phyloP scores from a whole-genome alignment of 108 stramenopile genomes.

The Pelagomonas calceolata region DNA sequence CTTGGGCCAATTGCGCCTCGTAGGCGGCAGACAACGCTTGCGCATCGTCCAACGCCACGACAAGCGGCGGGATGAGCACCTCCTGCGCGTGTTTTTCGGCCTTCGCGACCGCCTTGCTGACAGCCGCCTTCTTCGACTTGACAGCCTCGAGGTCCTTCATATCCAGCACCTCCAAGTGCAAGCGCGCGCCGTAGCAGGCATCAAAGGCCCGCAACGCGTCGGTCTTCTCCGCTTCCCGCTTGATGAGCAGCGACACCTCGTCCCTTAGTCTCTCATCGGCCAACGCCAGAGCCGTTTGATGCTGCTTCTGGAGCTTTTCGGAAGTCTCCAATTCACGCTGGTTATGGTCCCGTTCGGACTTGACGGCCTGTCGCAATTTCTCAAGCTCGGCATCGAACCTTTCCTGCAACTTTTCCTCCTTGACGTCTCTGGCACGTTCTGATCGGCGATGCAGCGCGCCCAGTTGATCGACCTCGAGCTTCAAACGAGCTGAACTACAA shows the following conservation, averaged over 20 bases:
- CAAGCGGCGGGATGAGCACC: too few relatives aligned
- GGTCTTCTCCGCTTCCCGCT: neutral
- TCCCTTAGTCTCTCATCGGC: too few relatives aligned
- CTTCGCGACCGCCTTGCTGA: too few relatives aligned
- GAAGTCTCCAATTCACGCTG: neutral
- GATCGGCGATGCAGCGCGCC: too few relatives aligned
- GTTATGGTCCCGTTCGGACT: slow-evolving; percentile 1
- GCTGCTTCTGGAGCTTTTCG: neutral
- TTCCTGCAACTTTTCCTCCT: neutral
- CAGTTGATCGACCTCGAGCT: too few relatives aligned
- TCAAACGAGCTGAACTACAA: too few relatives aligned
- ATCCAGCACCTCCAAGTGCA: neutral
- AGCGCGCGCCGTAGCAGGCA: neutral
- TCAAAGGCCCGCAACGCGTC: slow-evolving; percentile 2
- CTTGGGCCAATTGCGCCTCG: neutral
- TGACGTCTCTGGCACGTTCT: too few relatives aligned
- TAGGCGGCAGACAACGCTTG: neutral
- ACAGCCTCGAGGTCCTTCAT: too few relatives aligned
- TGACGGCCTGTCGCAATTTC: neutral
- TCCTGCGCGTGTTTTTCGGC: too few relatives aligned
- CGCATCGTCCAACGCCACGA: neutral
- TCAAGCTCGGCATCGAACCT: slow-evolving; percentile 5
- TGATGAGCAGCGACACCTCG: too few relatives aligned
- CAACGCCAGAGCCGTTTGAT: too few relatives aligned
- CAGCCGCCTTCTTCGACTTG: too few relatives aligned